Conservation (phyloP, 345 rosid genomes). For the Raphanus sativus region DNA sequence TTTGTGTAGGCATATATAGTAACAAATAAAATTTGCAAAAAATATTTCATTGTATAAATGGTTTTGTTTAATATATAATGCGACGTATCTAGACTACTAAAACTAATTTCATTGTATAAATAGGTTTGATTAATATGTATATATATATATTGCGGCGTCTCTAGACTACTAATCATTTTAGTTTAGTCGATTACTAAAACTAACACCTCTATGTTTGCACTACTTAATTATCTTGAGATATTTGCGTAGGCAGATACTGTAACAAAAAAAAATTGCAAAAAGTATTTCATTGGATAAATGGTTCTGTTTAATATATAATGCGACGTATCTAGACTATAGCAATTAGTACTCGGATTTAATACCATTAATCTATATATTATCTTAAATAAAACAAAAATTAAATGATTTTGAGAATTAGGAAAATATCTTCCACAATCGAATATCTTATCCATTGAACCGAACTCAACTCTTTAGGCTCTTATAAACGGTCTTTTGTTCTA, state of each 20-base stretch:
- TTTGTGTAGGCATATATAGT: not conserved
- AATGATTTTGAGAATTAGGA: not conserved
- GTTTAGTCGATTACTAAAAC: not conserved
- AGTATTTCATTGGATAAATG: not conserved
- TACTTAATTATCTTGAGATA: not conserved
- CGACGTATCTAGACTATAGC: not conserved
- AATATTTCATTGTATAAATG: not conserved
- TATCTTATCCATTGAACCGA: not conserved
- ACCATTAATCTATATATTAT: not conserved
- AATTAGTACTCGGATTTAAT: not conserved
- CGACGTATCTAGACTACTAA: not conserved
- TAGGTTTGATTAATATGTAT: too few relatives aligned
- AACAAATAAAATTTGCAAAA: not conserved
- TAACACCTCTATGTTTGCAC: not conserved
- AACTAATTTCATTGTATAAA: too few relatives aligned
- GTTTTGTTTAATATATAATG: not conserved
- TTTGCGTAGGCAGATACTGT: not conserved
- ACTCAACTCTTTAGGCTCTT: not conserved
- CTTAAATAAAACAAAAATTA: not conserved
- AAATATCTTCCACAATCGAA: not conserved
- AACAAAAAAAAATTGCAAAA: not conserved
- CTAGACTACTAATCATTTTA: not conserved
- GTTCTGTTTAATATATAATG: not conserved
- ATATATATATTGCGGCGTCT: too few relatives aligned
- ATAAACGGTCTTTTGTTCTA: not conserved